Evolutionary conservation across 2,329 filamentous ascomycete genomes (phyloP).

Genomic region (Xylaria digitata): DNA sequence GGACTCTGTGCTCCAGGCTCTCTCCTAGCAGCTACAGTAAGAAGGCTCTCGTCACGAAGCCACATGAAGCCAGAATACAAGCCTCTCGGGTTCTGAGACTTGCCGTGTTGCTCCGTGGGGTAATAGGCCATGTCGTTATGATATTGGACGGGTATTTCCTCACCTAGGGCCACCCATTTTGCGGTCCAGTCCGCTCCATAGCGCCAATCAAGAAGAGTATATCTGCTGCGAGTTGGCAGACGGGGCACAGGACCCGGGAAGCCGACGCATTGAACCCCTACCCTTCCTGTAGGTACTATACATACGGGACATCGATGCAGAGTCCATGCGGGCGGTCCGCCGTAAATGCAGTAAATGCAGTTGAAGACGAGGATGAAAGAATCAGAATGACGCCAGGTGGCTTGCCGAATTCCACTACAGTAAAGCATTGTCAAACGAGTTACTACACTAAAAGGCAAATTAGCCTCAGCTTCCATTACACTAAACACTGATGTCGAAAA

Average conservation of each 20-base stretch:
- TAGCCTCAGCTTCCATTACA: background rate
- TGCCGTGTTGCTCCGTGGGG: slow-evolving; percentile 7
- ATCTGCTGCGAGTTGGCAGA: slow-evolving; percentile 26
- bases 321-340: slow-evolving; percentile 3
- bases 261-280: slow-evolving; percentile 46
- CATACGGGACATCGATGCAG: background rate
- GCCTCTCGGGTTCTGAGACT: slow-evolving; percentile 24
- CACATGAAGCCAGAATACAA: slow-evolving; percentile 31
- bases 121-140: slow-evolving; percentile 12
- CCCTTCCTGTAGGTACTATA: slow-evolving; percentile 2
- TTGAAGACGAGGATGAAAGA: slow-evolving; percentile 5
- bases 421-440: slow-evolving; percentile 1
- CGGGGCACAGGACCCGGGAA: slow-evolving; percentile 39
- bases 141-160: background rate
- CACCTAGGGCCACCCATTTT: slow-evolving; percentile 31
- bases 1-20: slow-evolving; percentile 23
- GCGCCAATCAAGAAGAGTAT: slow-evolving; percentile 43
- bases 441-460: background rate
- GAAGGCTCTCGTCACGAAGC: slow-evolving; percentile 38
- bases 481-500: slow-evolving; percentile 44
- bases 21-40: slow-evolving; percentile 43
- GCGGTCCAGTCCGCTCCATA: slow-evolving; percentile 42
- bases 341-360: slow-evolving; percentile 2
- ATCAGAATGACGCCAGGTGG: slow-evolving; percentile 3
- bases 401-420: slow-evolving; percentile 19